phyloP scores from a whole-genome alignment of 176 grass and related monocot genomes.

The Oryza australiensis region DNA sequence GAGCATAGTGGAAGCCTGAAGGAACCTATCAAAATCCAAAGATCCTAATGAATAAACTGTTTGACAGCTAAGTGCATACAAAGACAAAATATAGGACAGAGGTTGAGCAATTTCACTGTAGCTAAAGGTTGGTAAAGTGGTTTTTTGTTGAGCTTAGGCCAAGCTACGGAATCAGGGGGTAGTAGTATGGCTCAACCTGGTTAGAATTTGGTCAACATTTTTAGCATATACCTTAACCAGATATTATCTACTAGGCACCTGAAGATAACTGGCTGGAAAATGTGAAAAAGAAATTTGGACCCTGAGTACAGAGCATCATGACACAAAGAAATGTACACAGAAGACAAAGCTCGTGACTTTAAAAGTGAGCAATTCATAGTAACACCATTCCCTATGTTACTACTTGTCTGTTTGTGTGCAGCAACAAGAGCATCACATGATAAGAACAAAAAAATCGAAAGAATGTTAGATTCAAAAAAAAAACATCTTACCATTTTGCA shows the following conservation, averaged over 20 bases:
- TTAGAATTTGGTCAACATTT: not conserved
- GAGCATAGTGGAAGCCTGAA: not conserved
- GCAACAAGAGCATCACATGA: conserved; percentile 23
- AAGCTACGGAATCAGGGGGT: not conserved
- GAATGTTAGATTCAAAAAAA: not conserved
- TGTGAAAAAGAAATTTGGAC: not conserved
- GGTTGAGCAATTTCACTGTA: not conserved
- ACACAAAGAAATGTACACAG: not conserved
- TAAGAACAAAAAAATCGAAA: not conserved
- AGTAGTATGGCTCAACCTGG: not conserved
- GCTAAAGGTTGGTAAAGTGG: conserved; percentile 3
- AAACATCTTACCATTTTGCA: conserved; percentile 18
- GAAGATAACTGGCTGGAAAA: conserved; percentile 5
- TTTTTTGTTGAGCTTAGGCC: not conserved
- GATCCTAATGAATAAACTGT: conserved; percentile 11
- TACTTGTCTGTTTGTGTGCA: not conserved
- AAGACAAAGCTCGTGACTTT: conserved; percentile 12
- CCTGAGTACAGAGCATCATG: not conserved
- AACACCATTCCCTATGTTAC: not conserved
- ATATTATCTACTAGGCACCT: conserved; percentile 20
- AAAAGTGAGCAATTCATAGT: conserved; percentile 23
- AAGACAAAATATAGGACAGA: conserved; percentile 21
- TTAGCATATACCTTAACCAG: conserved; percentile 3
- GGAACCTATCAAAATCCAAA: conserved; percentile 15
- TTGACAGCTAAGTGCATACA: not conserved